Percentiles rank a stretch among this genome's conserved stretches.
Conservation (phyloP, 352 stramenopile genomes). For the Phytopythium chamaehyphon region DNA sequence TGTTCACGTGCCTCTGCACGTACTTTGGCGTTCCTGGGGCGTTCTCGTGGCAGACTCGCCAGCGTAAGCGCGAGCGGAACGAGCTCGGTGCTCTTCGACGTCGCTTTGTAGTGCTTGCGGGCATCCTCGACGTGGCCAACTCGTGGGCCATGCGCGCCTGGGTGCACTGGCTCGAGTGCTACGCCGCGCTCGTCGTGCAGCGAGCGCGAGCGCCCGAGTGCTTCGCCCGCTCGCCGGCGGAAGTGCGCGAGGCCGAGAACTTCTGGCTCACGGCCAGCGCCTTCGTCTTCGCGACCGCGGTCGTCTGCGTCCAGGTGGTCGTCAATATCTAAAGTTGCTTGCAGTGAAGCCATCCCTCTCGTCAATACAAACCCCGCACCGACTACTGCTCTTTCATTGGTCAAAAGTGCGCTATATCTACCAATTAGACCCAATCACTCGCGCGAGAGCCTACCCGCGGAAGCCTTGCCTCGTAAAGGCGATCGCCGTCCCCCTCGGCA, state of each 20-base stretch:
- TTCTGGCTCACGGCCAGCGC: slow-evolving; percentile 44
- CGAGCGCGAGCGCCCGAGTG: slow-evolving; percentile 17
- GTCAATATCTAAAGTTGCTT: slow-evolving; percentile 38
- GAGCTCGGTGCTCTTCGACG: slow-evolving; percentile 43
- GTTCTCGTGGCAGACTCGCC: slow-evolving; percentile 51
- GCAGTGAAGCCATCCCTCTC: neutral
- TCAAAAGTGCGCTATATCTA: too few relatives aligned
- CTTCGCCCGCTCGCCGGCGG: slow-evolving; percentile 33
- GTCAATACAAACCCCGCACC: slow-evolving; percentile 1
- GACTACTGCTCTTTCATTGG: neutral
- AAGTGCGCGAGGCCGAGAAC: slow-evolving; percentile 61
- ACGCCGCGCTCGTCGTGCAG: slow-evolving; percentile 22
- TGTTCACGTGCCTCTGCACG: slow-evolving; percentile 67
- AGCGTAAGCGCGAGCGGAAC: slow-evolving; percentile 35
- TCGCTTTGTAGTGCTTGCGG: slow-evolving; percentile 51
- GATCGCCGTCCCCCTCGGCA: too few relatives aligned
- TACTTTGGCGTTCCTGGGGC: slow-evolving; percentile 56
- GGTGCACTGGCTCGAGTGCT: slow-evolving; percentile 57
- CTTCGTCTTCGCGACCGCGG: slow-evolving; percentile 52
- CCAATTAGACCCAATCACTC: too few relatives aligned
- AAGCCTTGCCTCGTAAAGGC: too few relatives aligned
- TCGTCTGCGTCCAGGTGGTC: slow-evolving; percentile 64
- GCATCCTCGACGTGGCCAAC: slow-evolving; percentile 51
- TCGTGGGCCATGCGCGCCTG: slow-evolving; percentile 56
- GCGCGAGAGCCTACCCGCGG: too few relatives aligned